phyloP scores from a whole-genome alignment of 2,329 filamentous ascomycete genomes.

The Lachnellula occidentalis region DNA sequence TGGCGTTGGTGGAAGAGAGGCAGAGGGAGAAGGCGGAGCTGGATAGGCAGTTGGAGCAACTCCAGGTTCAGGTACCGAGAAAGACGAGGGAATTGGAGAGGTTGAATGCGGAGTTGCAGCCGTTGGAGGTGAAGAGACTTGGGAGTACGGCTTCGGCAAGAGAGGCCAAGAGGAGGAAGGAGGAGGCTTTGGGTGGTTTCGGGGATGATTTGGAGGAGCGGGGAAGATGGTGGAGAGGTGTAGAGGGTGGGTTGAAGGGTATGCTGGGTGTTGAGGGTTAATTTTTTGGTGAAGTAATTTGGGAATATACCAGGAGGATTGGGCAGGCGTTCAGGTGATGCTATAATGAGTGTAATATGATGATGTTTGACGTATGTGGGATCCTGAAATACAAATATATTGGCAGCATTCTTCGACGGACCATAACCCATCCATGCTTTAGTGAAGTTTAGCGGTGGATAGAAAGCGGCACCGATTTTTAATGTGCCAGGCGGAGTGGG shows the following conservation, averaged over 20 bases:
- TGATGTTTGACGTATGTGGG: background rate
- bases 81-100: conserved; percentile 64
- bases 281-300: background rate
- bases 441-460: too few relatives aligned
- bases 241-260: conserved; percentile 56
- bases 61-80: conserved; percentile 56
- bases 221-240: conserved; percentile 68
- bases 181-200: conserved; percentile 58
- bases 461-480: too few relatives aligned
- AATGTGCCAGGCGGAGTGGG: too few relatives aligned
- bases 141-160: conserved; percentile 62
- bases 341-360: background rate
- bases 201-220: conserved; percentile 71
- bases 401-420: background rate
- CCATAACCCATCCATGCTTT: too few relatives aligned
- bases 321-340: background rate
- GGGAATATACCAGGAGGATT: background rate
- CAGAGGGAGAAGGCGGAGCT: conserved; percentile 50
- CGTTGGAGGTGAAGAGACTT: conserved; percentile 61
- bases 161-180: conserved; percentile 64
- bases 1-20: conserved; percentile 45
- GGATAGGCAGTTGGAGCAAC: conserved; percentile 57
- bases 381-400: background rate
- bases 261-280: conserved; percentile 43
- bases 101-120: conserved; percentile 61